phyloP scores from a whole-genome alignment of 306 rosid species.

The Cucumis melo region DNA sequence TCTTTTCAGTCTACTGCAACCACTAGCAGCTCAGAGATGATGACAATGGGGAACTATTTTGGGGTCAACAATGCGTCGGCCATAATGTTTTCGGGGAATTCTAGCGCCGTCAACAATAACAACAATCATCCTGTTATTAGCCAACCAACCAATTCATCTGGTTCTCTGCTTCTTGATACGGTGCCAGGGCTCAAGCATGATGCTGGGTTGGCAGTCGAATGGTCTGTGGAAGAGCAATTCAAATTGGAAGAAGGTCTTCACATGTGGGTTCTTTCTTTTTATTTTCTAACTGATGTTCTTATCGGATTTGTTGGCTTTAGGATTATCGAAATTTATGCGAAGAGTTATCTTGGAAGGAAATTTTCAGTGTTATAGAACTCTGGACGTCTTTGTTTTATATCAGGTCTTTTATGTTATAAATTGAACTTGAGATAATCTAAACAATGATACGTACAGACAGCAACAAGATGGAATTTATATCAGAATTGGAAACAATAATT shows the following conservation, averaged over 20 bases:
- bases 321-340: background rate
- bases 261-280: constrained; percentile 38
- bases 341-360: background rate
- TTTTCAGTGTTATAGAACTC: background rate
- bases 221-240: constrained; percentile 89
- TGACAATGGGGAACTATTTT: constrained; percentile 61
- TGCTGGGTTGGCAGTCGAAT: constrained; percentile 83
- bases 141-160: constrained; percentile 43
- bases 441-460: background rate
- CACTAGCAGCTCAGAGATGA: constrained; percentile 63
- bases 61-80: constrained; percentile 34
- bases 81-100: constrained; percentile 54
- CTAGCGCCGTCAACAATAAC: constrained; percentile 35
- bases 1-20: constrained; percentile 77
- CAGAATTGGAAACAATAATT: background rate
- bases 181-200: constrained; percentile 89
- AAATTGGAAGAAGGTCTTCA: constrained; percentile 74
- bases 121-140: constrained; percentile 37
- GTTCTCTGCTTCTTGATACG: constrained; percentile 69
- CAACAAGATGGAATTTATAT: background rate
- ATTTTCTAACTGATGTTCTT: background rate
- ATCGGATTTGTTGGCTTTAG: background rate
- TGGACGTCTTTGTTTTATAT: background rate
- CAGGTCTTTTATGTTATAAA: background rate
- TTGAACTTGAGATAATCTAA: background rate